These are phyloP conservation scores for Plasmopara halstedii DNA, from an alignment of 352 stramenopile species.

Conservation along the genomic window DNA sequence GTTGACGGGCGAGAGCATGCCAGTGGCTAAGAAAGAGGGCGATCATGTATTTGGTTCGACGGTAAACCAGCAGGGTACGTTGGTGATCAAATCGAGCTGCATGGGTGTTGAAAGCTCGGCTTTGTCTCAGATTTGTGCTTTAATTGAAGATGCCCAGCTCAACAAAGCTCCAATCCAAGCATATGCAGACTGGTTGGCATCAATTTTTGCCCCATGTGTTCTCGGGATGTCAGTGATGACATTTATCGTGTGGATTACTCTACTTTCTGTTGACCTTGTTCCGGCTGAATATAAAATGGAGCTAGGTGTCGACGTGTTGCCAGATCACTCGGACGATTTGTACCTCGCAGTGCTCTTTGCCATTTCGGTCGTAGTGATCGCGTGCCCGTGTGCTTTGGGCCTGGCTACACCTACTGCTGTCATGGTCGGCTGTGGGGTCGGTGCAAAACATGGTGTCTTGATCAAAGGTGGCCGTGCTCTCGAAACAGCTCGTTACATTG, in stretches of 20 bases:
- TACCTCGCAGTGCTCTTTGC: conserved; percentile 77
- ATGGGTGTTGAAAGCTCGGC: conserved; percentile 62
- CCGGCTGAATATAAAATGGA: conserved; percentile 11
- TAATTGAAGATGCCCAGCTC: conserved; percentile 84
- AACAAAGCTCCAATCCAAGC: conserved; percentile 86
- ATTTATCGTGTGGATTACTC: conserved; percentile 10
- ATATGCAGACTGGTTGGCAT: conserved; percentile 49
- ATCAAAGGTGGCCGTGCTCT: conserved; percentile 82
- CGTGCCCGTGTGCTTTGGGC: conserved; percentile 76
- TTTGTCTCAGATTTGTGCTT: conserved; percentile 65
- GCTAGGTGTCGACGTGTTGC: conserved; percentile 20
- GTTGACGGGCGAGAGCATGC: conserved; percentile 85
- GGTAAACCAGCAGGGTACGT: conserved; percentile 75
- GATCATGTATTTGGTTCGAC: conserved; percentile 84
- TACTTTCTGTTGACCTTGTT: conserved; percentile 10
- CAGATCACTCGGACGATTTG: conserved; percentile 56
- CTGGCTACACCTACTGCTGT: conserved; percentile 81
- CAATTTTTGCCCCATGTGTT: conserved; percentile 24
- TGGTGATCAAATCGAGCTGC: conserved; percentile 79
- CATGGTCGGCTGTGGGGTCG: conserved; percentile 85
- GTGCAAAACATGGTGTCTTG: conserved; percentile 81
- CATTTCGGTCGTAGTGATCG: conserved; percentile 86
- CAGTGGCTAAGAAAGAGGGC: conserved; percentile 65
- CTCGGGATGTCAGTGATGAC: conserved; percentile 13
- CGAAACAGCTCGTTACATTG: conserved; percentile 77